These are phyloP conservation scores for Fusarium zealandicum DNA, from an alignment of 2,329 filamentous ascomycete genomes.

Conservation along the genomic window DNA sequence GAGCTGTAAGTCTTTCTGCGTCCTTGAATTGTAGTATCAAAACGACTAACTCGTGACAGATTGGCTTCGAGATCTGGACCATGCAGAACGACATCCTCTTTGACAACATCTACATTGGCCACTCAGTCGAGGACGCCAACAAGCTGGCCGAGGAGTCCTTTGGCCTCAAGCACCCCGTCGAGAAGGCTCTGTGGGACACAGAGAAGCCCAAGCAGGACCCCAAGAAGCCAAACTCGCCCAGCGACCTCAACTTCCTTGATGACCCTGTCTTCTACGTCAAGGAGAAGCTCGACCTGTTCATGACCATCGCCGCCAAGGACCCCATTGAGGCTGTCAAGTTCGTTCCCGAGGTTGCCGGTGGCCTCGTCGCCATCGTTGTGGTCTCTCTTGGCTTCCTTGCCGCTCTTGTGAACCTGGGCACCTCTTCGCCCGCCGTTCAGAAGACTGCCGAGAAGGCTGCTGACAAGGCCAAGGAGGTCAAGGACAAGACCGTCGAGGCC, in stretches of 20 bases:
- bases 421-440: conserved; percentile 75
- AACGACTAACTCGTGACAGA: conserved; percentile 57
- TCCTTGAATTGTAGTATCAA: background rate
- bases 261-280: conserved; percentile 87
- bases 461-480: conserved; percentile 78
- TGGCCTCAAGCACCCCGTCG: conserved; percentile 83
- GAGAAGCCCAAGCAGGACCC: conserved; percentile 74
- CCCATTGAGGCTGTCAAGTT: conserved; percentile 85
- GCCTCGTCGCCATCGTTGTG: conserved; percentile 73
- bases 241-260: conserved; percentile 85
- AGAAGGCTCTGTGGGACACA: conserved; percentile 81
- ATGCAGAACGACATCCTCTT: conserved; percentile 99
- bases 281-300: conserved; percentile 93
- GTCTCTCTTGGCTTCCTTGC: conserved; percentile 75
- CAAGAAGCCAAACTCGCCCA: conserved; percentile 72
- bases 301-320: conserved; percentile 81
- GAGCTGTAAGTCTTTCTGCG: conserved; percentile 73
- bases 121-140: conserved; percentile 91
- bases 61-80: conserved; percentile 99
- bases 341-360: conserved; percentile 89
- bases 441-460: conserved; percentile 69
- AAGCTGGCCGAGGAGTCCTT: conserved; percentile 90
- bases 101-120: conserved; percentile 99
- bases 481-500: conserved; percentile 67
- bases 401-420: conserved; percentile 68